These are phyloP conservation scores for Erysimum cheiri DNA, from an alignment of 441 rosid species.

Conservation along the genomic window DNA sequence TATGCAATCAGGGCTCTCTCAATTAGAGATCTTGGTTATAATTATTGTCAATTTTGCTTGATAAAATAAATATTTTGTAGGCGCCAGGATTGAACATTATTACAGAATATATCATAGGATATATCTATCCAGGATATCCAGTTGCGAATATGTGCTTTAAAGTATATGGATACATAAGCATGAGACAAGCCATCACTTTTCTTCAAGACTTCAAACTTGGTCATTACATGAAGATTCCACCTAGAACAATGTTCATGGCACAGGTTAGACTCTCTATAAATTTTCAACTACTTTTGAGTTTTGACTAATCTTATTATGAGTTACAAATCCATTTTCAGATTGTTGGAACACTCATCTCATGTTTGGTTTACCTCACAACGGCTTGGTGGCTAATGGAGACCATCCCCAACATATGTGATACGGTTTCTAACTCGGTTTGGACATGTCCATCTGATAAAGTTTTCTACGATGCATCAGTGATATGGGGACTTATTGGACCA, in stretches of 20 bases:
- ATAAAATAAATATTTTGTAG: constrained; percentile 46
- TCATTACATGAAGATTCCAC: constrained; percentile 97
- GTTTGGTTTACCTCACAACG: constrained; percentile 73
- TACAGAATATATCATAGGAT: constrained; percentile 92
- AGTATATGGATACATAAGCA: constrained; percentile 93
- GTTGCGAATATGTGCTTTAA: constrained; percentile 98
- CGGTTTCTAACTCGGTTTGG: constrained; percentile 76
- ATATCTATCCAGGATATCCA: constrained; percentile 91
- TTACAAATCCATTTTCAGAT: too few relatives aligned
- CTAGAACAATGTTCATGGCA: constrained; percentile 95
- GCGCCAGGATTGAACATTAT: constrained; percentile 89
- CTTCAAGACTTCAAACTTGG: constrained; percentile 97
- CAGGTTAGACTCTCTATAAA: constrained; percentile 56
- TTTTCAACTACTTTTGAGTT: not conserved
- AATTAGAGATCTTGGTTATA: too few relatives aligned
- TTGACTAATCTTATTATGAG: too few relatives aligned
- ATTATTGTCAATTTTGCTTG: not conserved
- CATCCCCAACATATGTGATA: constrained; percentile 75
- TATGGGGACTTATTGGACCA: constrained; percentile 93
- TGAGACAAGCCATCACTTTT: constrained; percentile 87
- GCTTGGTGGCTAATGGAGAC: constrained; percentile 99
- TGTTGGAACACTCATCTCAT: constrained; percentile 85
- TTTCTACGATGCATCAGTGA: constrained; percentile 91
- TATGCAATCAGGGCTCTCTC: too few relatives aligned
- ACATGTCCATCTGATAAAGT: constrained; percentile 89